Evolutionary conservation across 306 rosid species (phyloP), one percentile per base, ranked within the genome.

Genomic region (Malus fusca): DNA sequence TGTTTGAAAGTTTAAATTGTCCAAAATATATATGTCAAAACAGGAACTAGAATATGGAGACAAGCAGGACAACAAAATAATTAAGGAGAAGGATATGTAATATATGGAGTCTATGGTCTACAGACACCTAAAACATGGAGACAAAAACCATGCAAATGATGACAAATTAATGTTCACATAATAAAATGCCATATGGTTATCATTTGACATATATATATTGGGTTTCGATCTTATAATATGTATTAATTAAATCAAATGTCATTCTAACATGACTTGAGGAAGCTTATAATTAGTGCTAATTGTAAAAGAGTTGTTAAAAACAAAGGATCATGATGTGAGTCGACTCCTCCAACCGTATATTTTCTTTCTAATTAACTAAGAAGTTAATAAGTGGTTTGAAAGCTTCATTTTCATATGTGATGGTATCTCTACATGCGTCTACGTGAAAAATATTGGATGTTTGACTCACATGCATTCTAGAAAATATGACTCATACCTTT

Each of bases 381-480:
- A 74, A 43, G 71, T 7, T 19, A 61, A 6, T 62, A 28, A 31
- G 3, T 11, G 37, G 6, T 11, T 64, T n/a, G 58, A 78, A 53
- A 48, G 77, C 31, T 70, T 75, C 80, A 21, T 60, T 75, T 78
- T 71, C 81, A 71, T 31, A 55, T 25, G 26, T 75, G 80, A 82
- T 66, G 11, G 25, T 42, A 48, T 72, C 66, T 73, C 42, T 61
- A 48, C 76, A 68, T 68, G 35, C 40, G 52, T 73, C n/a, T 75
- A 60, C 69, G 62, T 69, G 73, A 17, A 51, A 51, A 69, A 42
- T 22, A 23, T 68, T 68, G 12, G 11, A 43, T 61, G 13, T 4
- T 61, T 4, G 35, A 25, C 17, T 61, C 66, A 3, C 66, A 61
- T 2, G 19, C 66, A 60, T 14, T 26, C 14, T 13, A 25, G 19